These are phyloP conservation scores for Silene coronaria DNA, from an alignment of 179 eudicot genomes.

Conservation along the genomic window DNA sequence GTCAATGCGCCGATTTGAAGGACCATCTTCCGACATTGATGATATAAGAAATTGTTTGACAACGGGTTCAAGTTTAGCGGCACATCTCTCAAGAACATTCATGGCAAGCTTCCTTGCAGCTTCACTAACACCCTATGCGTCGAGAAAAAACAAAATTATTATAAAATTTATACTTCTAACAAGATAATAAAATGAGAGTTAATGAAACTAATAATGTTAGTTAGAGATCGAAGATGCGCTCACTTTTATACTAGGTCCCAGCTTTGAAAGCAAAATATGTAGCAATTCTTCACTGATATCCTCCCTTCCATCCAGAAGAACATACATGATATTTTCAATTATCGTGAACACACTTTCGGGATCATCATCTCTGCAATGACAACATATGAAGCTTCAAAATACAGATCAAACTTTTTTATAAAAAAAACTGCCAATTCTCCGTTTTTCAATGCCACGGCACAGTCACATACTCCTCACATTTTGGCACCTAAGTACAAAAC, in stretches of 20 bases:
- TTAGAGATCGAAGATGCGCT: conserved; percentile 21
- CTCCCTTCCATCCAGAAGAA: conserved; percentile 90
- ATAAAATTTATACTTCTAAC: neutral
- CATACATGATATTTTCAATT: conserved; percentile 77
- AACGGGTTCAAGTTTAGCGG: conserved; percentile 79
- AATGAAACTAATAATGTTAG: too few relatives aligned
- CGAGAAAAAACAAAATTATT: conserved; percentile 19
- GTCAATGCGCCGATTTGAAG: conserved; percentile 50
- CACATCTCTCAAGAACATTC: conserved; percentile 68
- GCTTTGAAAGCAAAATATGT: conserved; percentile 53
- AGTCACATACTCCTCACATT: neutral
- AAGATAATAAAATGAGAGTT: neutral
- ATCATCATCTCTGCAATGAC: conserved; percentile 81
- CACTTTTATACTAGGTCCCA: conserved; percentile 67
- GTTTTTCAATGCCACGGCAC: neutral
- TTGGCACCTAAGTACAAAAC: neutral
- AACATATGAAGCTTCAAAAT: conserved; percentile 14
- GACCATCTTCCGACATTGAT: conserved; percentile 70
- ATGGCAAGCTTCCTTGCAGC: conserved; percentile 86
- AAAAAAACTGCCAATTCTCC: neutral
- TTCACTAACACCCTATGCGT: conserved; percentile 45
- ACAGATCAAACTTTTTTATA: neutral
- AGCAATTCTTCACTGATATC: conserved; percentile 69
- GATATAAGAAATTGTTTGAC: conserved; percentile 81
- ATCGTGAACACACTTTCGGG: conserved; percentile 61